Conservation (phyloP, 257 asterid genomes). For the Thymus mandschuricus region DNA sequence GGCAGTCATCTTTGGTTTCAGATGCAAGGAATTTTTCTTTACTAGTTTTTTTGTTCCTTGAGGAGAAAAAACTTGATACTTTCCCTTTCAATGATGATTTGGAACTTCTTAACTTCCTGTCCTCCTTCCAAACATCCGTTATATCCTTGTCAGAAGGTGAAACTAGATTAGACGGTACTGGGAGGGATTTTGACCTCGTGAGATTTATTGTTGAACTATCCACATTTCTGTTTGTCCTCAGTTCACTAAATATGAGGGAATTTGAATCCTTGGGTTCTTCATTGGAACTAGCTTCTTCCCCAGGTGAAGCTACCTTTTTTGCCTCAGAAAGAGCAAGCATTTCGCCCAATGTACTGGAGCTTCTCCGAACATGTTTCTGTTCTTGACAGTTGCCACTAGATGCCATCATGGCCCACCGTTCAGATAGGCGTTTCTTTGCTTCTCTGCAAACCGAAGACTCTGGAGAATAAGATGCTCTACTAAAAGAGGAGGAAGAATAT, state of each 20-base stretch:
- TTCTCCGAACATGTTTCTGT: conserved; percentile 63
- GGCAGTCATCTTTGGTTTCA: conserved; percentile 43
- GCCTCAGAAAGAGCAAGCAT: conserved; percentile 97
- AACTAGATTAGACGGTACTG: conserved; percentile 62
- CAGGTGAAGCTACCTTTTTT: conserved; percentile 46
- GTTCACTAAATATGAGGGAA: conserved; percentile 37
- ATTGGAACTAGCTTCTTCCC: conserved; percentile 41
- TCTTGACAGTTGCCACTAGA: conserved; percentile 72
- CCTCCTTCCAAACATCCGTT: conserved; percentile 49
- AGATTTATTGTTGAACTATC: conserved; percentile 63
- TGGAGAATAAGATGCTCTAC: conserved; percentile 89
- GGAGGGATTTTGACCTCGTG: conserved; percentile 83
- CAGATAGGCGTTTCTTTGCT: conserved; percentile 97
- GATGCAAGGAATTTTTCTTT: conserved; percentile 49
- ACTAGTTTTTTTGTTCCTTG: conserved; percentile 62
- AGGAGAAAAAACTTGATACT: conserved; percentile 82
- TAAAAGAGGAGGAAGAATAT: conserved; percentile 70
- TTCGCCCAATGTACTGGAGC: conserved; percentile 93
- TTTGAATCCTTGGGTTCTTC: conserved; percentile 48
- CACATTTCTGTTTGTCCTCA: conserved; percentile 34
- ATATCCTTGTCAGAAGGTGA: conserved; percentile 43
- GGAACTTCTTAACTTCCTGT: conserved; percentile 50
- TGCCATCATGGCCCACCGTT: conserved; percentile 94
- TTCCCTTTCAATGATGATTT: conserved; percentile 78
- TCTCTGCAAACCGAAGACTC: conserved; percentile 95